These are phyloP conservation scores for Penicillium arizonense DNA, from an alignment of 495 filamentous ascomycete genomes.

Conservation along the genomic window DNA sequence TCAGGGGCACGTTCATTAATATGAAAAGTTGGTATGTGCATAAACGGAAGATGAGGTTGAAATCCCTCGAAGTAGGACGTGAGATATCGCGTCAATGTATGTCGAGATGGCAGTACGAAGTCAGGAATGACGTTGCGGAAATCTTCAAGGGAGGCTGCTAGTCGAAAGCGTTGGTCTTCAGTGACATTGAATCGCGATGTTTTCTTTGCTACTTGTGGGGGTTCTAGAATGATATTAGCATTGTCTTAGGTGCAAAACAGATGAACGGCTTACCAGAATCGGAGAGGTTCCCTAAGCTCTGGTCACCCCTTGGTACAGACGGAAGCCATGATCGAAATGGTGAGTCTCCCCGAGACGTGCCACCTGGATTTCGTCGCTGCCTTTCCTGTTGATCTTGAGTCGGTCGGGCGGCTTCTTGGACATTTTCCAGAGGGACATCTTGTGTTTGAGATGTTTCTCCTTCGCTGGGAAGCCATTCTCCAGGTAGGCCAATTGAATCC, in stretches of 20 bases:
- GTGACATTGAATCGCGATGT: slow-evolving; percentile 31
- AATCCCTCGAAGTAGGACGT: slow-evolving; percentile 40
- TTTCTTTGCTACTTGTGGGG: slow-evolving; percentile 26
- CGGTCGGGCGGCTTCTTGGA: slow-evolving; percentile 14
- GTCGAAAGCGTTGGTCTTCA: slow-evolving; percentile 36
- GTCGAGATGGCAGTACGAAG: slow-evolving; percentile 37
- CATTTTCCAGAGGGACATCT: slow-evolving; percentile 22
- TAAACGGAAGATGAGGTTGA: slow-evolving; percentile 37
- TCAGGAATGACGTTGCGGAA: slow-evolving; percentile 39
- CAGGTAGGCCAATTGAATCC: slow-evolving; percentile 39
- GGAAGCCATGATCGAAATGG: slow-evolving; percentile 42
- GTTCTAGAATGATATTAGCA: slow-evolving; percentile 20
- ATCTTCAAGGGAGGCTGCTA: slow-evolving; percentile 35
- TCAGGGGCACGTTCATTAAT: slow-evolving; percentile 35
- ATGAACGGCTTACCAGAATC: slow-evolving; percentile 28
- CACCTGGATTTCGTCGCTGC: slow-evolving; percentile 17
- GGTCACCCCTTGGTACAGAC: slow-evolving; percentile 36
- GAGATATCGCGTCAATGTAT: slow-evolving; percentile 37
- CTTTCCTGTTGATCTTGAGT: slow-evolving; percentile 22
- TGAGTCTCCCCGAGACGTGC: slow-evolving; percentile 35
- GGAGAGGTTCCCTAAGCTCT: slow-evolving; percentile 34
- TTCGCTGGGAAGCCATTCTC: slow-evolving; percentile 38
- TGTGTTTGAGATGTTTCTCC: slow-evolving; percentile 30
- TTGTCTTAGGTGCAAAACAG: not conserved
- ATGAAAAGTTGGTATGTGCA: slow-evolving; percentile 35